phyloP scores from a whole-genome alignment of 176 grass and related monocot genomes.

The Phragmites australis region DNA sequence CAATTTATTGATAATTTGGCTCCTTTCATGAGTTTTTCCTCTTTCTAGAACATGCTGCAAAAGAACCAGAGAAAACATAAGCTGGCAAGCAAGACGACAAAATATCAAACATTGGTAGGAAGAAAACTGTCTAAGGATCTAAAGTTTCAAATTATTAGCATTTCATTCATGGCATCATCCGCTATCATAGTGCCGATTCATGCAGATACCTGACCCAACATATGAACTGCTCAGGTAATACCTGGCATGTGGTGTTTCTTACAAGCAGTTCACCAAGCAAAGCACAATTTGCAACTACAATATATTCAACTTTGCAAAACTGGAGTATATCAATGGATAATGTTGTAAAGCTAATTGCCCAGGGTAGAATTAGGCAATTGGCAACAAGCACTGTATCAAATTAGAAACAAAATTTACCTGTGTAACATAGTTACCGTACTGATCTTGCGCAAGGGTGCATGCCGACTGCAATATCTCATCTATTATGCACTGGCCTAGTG shows the following conservation, averaged over 20 bases:
- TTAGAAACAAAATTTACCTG: slow-evolving; percentile 55
- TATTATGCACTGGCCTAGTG: slow-evolving; percentile 88
- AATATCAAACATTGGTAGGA: not conserved
- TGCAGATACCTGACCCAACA: not conserved
- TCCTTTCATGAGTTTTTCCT: slow-evolving; percentile 70
- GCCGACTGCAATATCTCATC: slow-evolving; percentile 94
- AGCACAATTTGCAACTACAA: not conserved
- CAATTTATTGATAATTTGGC: slow-evolving; percentile 82
- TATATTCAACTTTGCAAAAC: not conserved
- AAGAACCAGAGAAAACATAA: slow-evolving; percentile 7
- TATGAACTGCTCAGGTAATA: not conserved
- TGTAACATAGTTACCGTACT: slow-evolving; percentile 99
- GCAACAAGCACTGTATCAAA: slow-evolving; percentile 4
- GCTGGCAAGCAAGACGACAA: not conserved
- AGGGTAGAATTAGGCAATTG: not conserved
- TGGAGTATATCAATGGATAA: not conserved
- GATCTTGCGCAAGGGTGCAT: slow-evolving; percentile 89
- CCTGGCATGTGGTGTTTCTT: not conserved
- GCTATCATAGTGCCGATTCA: not conserved
- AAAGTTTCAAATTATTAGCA: not conserved
- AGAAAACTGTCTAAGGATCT: not conserved
- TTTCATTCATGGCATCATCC: slow-evolving; percentile 26
- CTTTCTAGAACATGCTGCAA: slow-evolving; percentile 92
- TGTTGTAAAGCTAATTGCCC: not conserved
- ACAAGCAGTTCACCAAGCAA: slow-evolving; percentile 6